Base-by-base conservation (phyloP, 2,329 filamentous ascomycete genomes). In the Domatiomyces catenatus region DNA sequence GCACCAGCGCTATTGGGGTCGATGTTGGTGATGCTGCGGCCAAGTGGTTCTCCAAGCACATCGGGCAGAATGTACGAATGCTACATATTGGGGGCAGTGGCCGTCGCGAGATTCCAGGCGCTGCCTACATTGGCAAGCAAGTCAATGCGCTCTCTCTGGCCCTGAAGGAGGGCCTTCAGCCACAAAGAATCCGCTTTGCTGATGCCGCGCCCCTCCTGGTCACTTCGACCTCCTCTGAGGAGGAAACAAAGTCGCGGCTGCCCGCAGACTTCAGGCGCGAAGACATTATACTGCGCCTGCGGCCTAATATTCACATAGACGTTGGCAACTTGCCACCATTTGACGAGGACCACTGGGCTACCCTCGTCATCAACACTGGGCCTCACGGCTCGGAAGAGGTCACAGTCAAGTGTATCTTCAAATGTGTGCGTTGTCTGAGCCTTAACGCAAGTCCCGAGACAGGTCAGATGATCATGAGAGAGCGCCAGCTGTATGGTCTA, bases 331-430 rank as follows among this genome's bases (percentile, higher is more conserved):
- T 58, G 2, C 54, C 56, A 18, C 43, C 56, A 4, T 58, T 55
- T 42, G 56, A 58, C 24, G 56, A 58, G 47, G 56, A 58, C 53
- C 55, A 57, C 24, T 58, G 56, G 56, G 52, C 56, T 17, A 57
- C 56, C 18, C 48, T 58, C 12, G 45, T 55, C 17, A 55, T 57
- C 39, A 48, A 49, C 28, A 54, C 56, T 2, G 50, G 52, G 12
- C 51, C 51, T 8, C 52, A 55, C 26, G 56, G 56, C 45, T 47
- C 52, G 15, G 54, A 58, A 44, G 53, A 55, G 19, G 56, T 58
- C 47, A 56, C 55, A 3, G 56, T 58, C 47, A 58, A 58, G 44
- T 58, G 56, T 48, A 58, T 58, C 46, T 58, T 58, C 47, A 48
- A 53, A 10, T 55, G 52, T 5, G 56, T 58, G 10, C 56, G 56